Evolutionary conservation across 768 basidiomycete genomes (phyloP).

Genomic region (Phaeotremella skinneri): DNA sequence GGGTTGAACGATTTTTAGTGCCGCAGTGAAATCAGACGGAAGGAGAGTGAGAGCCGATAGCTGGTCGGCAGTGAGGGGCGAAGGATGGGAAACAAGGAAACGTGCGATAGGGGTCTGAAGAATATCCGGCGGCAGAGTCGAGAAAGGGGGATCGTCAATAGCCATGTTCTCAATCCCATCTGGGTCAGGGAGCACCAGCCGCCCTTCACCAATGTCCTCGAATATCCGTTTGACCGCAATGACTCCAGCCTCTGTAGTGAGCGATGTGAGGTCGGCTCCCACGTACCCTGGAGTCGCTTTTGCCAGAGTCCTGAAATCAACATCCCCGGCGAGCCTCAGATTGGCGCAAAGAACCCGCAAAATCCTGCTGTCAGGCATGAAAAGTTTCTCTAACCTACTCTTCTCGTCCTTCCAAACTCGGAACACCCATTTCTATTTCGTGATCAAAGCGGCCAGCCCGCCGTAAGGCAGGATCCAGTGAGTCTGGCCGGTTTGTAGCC

Average conservation of each 20-base stretch:
- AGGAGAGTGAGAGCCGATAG: slow-evolving; percentile 80
- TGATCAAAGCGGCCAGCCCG: slow-evolving; percentile 94
- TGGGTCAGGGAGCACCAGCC: slow-evolving; percentile 26
- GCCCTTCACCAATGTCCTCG: slow-evolving; percentile 62
- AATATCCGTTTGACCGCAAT: slow-evolving; percentile 97
- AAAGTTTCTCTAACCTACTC: slow-evolving; percentile 60
- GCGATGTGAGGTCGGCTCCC: slow-evolving; percentile 85
- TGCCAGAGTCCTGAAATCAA: slow-evolving; percentile 79
- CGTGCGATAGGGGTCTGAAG: slow-evolving; percentile 68
- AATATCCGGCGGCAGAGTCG: slow-evolving; percentile 56
- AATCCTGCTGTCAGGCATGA: slow-evolving; percentile 61
- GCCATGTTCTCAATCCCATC: slow-evolving; percentile 43
- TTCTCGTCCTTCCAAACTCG: slow-evolving; percentile 82
- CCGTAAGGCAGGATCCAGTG: slow-evolving; percentile 86
- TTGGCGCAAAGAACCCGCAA: slow-evolving; percentile 79
- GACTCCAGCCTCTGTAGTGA: slow-evolving; percentile 90
- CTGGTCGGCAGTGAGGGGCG: slow-evolving; percentile 71
- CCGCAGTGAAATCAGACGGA: slow-evolving; percentile 71
- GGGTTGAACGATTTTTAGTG: slow-evolving; percentile 86
- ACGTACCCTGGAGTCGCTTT: slow-evolving; percentile 97
- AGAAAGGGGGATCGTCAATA: slow-evolving; percentile 49
- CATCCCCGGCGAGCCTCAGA: slow-evolving; percentile 78
- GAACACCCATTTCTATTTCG: slow-evolving; percentile 96
- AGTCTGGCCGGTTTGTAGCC: slow-evolving; percentile 93
- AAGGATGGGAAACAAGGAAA: slow-evolving; percentile 84